These are phyloP conservation scores for Melaleuca quinquenervia DNA, from an alignment of 345 rosid species.

Conservation along the genomic window DNA sequence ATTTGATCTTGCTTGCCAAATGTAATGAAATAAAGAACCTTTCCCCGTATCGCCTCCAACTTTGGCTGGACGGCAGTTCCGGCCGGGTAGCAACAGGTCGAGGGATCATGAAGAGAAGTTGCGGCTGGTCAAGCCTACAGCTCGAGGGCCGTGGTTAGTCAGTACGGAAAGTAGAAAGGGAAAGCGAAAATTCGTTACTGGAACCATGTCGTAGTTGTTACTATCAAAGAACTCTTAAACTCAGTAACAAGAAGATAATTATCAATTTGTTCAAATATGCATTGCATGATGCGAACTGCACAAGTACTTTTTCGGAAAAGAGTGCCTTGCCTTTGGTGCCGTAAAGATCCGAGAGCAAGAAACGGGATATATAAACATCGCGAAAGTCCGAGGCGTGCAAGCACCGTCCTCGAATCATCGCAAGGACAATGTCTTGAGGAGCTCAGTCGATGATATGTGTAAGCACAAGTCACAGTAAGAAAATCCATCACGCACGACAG, in stretches of 20 bases:
- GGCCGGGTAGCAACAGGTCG: background rate
- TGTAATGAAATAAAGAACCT: background rate
- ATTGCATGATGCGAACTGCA: background rate
- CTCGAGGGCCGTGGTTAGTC: background rate
- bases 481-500: background rate
- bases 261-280: background rate
- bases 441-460: background rate
- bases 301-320: too few species aligned
- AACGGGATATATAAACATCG: too few species aligned
- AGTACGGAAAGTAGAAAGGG: background rate
- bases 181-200: background rate
- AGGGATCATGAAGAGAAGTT: background rate
- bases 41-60: background rate
- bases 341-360: too few species aligned
- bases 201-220: background rate
- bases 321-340: too few species aligned
- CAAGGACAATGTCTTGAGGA: background rate
- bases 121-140: background rate
- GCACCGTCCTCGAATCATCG: background rate
- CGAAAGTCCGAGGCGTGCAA: background rate
- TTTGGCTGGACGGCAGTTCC: background rate
- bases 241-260: background rate
- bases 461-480: background rate
- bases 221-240: background rate
- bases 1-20: background rate